These are phyloP conservation scores for Halenospora varia DNA, from an alignment of 495 filamentous ascomycete genomes.

Conservation along the genomic window DNA sequence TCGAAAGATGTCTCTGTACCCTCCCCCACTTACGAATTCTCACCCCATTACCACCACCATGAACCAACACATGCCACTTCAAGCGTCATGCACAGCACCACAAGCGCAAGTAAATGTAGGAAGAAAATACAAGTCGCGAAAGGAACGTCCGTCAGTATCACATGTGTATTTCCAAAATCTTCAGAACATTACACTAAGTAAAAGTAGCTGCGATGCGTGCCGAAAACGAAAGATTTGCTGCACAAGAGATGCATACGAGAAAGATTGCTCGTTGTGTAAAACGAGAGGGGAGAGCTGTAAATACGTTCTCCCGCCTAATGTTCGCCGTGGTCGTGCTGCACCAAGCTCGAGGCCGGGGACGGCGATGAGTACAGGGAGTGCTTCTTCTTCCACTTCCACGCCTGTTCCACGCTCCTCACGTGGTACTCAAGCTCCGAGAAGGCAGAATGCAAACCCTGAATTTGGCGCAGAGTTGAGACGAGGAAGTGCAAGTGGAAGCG, in stretches of 20 bases:
- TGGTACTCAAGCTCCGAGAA: no score
- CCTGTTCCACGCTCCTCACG: no score
- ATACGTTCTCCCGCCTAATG: conserved; percentile 15
- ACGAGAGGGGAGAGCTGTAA: conserved; percentile 9
- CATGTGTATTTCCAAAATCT: not conserved
- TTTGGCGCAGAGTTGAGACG: no score
- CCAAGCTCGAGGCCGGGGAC: not conserved
- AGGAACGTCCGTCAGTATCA: conserved; percentile 12
- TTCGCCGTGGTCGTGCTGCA: conserved; percentile 3
- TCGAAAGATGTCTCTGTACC: no score
- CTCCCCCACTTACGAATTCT: no score
- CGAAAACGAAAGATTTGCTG: conserved; percentile 18
- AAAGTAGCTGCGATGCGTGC: conserved; percentile 12
- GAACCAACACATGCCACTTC: no score
- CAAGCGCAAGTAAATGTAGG: conserved; percentile 11
- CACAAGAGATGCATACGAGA: conserved; percentile 11
- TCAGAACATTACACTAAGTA: not conserved
- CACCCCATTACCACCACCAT: no score
- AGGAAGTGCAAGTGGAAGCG: no score
- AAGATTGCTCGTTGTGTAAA: conserved; percentile 10
- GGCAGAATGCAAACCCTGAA: no score
- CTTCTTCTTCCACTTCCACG: no score
- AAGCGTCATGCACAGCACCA: no score
- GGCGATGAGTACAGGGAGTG: not conserved
- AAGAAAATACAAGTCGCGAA: conserved; percentile 16